Base-by-base conservation (phyloP, 352 stramenopile species). In the Phytophthora parvispora region DNA sequence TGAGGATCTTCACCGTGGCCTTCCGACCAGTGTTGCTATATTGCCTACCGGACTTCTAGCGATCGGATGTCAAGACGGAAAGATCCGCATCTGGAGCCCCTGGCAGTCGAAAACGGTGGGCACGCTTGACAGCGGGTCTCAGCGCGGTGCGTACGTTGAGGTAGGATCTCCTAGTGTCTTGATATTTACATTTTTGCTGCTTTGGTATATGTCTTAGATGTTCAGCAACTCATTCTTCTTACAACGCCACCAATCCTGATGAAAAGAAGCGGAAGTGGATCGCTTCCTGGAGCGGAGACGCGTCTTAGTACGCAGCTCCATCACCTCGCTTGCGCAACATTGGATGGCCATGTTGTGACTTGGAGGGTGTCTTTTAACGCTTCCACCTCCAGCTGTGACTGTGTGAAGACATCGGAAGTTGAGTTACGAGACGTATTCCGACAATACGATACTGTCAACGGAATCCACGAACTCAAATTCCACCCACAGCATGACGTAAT, bases 11-110 rank as follows among this genome's bases (percentile, higher is more conserved):
- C 79, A 90, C 22, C 78, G 84, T 18, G 81, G 88, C n/a, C 60
- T 77, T 8, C 85, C 87, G 1, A 91, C 60, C 20, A 89, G 84
- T 43, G 73, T 89, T 18, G 81, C 81, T 42, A 79, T 93, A 3
- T 72, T 95, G 8, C 86, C 87, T 2, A 79, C 73, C 1, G 87
- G 87, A 0, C 61, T 93, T 2, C 56, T 95, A 8, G 87, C 84
- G 4, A 92, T 95, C 22, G 87, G 86, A 0, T 95, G 86, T 40
- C 78, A 89, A 56, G 87, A 95, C 42, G 84, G 85, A 24, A 93
- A 92, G 45, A 84, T 95, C 27, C 87, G 85, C 6, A 63, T 93
- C 22, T 93, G 85, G 77, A 90, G 75, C 25, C 82, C 81, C n/a
- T 77, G 74, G 31, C 64, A 88, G 16, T 83, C 82, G 52, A 89